phyloP scores from a whole-genome alignment of 2,329 filamentous ascomycete genomes.

The Chalara sp. region DNA sequence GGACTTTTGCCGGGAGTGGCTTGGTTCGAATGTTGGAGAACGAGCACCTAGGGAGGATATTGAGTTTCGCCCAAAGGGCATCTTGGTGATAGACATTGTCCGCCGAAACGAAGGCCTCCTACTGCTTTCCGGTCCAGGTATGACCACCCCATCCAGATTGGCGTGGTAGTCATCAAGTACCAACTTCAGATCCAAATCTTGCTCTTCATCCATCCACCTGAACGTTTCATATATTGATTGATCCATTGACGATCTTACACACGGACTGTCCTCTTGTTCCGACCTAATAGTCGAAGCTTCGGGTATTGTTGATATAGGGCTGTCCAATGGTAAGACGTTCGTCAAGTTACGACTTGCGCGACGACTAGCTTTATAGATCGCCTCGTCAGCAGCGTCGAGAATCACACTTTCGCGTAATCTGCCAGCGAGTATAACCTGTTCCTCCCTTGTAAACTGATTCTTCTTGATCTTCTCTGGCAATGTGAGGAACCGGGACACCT shows the following conservation, averaged over 20 bases:
- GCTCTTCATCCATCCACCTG: conserved; percentile 67
- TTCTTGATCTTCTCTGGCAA: conserved; percentile 68
- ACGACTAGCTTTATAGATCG: conserved; percentile 41
- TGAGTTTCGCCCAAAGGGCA: conserved; percentile 52
- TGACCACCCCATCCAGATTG: conserved; percentile 47
- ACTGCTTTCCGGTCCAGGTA: conserved; percentile 37
- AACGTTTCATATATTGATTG: conserved; percentile 55
- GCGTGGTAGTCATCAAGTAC: conserved; percentile 65
- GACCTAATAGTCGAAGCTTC: background rate
- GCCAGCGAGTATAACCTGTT: conserved; percentile 55
- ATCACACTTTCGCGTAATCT: conserved; percentile 45
- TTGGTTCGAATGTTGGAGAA: conserved; percentile 24
- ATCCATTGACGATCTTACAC: conserved; percentile 17
- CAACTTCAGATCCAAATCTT: conserved; percentile 61
- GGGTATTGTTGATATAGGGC: conserved; percentile 16
- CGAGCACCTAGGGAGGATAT: conserved; percentile 28
- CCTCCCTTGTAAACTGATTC: conserved; percentile 64
- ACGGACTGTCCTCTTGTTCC: background rate
- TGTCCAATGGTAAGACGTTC: conserved; percentile 20
- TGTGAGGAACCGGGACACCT: conserved; percentile 61
- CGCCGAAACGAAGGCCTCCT: conserved; percentile 59
- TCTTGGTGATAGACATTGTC: conserved; percentile 63
- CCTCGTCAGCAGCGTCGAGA: conserved; percentile 52
- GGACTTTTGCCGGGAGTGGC: conserved; percentile 37
- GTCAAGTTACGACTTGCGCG: conserved; percentile 31